phyloP scores from a whole-genome alignment of 495 filamentous ascomycete species.

The Talaromyces nanjingensis region DNA sequence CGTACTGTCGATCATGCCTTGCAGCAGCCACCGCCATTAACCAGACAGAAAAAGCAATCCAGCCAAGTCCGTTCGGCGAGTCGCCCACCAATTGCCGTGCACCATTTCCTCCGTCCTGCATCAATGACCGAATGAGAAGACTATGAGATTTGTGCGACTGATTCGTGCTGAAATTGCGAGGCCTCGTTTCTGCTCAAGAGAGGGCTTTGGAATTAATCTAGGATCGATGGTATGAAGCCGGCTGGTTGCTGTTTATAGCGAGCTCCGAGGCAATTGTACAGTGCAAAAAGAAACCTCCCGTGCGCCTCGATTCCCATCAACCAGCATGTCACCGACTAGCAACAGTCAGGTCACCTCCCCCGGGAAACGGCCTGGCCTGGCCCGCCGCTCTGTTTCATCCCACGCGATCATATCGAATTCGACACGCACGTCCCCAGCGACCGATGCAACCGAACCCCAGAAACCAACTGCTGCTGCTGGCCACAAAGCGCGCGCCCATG shows the following conservation, averaged over 20 bases:
- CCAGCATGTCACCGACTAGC: conserved; percentile 7
- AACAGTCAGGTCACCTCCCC: conserved; percentile 33
- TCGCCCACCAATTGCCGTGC: conserved; percentile 8
- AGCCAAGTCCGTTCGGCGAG: conserved; percentile 1
- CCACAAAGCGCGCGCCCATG: conserved; percentile 32
- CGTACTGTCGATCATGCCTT: conserved; percentile 2
- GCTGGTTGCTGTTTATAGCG: not conserved
- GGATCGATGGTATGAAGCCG: not conserved
- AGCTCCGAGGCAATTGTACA: conserved; percentile 1
- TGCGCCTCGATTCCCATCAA: not conserved
- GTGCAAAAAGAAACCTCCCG: not conserved
- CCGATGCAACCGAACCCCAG: conserved; percentile 14
- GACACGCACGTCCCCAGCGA: conserved; percentile 29
- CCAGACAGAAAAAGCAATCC: conserved; percentile 1
- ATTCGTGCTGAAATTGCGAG: not conserved
- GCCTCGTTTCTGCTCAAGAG: not conserved
- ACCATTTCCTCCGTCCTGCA: conserved; percentile 1
- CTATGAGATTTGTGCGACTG: not conserved
- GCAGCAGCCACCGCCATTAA: not conserved
- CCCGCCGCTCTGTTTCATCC: conserved; percentile 41
- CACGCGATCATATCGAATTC: conserved; percentile 27
- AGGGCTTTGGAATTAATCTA: not conserved
- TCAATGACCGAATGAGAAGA: not conserved
- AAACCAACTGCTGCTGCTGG: conserved; percentile 14
- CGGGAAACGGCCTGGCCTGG: conserved; percentile 41